These are phyloP conservation scores for Oryza glaberrima DNA, from an alignment of 176 grass and related monocot species.

Conservation along the genomic window DNA sequence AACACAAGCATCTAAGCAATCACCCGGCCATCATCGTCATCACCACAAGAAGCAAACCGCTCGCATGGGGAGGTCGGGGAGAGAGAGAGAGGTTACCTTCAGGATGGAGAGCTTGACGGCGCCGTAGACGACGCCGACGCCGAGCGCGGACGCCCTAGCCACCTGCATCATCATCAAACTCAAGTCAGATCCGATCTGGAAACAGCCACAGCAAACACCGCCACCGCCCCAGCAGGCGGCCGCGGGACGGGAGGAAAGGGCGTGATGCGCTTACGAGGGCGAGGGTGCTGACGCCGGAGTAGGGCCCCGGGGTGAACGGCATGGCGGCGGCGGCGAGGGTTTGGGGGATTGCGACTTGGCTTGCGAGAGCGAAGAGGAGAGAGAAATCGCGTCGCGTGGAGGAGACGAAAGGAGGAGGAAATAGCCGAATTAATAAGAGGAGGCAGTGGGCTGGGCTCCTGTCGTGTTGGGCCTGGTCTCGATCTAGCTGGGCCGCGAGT, in stretches of 20 bases:
- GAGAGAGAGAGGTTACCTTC: slow-evolving; percentile 45
- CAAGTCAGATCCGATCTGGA: slow-evolving; percentile 30
- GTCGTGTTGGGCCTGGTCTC: no score
- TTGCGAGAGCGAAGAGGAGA: background rate
- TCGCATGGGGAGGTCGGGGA: no score
- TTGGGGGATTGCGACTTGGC: background rate
- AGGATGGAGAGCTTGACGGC: slow-evolving; percentile 86
- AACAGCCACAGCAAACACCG: background rate
- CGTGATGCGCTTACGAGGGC: slow-evolving; percentile 56
- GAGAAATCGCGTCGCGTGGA: no score
- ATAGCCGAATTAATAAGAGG: no score
- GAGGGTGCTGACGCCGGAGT: slow-evolving; percentile 91
- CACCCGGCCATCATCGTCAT: no score
- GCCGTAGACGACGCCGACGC: slow-evolving; percentile 81
- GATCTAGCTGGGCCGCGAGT: no score
- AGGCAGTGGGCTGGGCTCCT: no score
- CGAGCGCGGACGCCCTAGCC: slow-evolving; percentile 68
- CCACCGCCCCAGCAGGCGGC: no score
- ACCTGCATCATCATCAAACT: slow-evolving; percentile 52
- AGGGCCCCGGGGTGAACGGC: slow-evolving; percentile 77
- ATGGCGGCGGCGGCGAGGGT: slow-evolving; percentile 39
- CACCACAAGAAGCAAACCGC: no score
- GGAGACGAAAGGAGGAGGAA: background rate
- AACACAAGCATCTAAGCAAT: no score
- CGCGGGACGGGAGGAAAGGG: background rate